Percentiles rank a stretch among this genome's conserved stretches.
Conservation (phyloP, 2,329 filamentous ascomycete species). For the Sordariomycetes sp. region DNA sequence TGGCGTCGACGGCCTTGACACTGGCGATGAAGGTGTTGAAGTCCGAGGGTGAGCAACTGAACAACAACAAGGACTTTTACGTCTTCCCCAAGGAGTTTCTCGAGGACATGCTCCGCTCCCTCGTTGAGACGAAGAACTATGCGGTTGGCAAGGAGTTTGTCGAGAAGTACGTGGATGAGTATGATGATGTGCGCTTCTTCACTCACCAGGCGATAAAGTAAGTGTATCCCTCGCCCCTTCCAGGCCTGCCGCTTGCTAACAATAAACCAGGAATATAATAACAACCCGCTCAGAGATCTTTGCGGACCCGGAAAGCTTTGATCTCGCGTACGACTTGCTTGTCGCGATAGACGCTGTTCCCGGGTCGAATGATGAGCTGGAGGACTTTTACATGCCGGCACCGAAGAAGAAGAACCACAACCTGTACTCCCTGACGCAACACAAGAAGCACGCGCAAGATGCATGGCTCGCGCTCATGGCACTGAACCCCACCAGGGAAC, state of each 20-base stretch:
- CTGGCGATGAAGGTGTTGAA: constrained; percentile 78
- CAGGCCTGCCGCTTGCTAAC: constrained; percentile 14
- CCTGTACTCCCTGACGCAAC: constrained; percentile 53
- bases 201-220: constrained; percentile 68
- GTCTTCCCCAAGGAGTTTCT: constrained; percentile 62
- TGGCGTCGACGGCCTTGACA: constrained; percentile 63
- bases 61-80: constrained; percentile 47
- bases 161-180: constrained; percentile 67
- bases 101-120: constrained; percentile 46
- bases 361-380: constrained; percentile 51
- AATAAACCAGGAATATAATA: constrained; percentile 1
- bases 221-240: constrained; percentile 18
- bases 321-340: constrained; percentile 51
- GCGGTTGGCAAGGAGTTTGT: constrained; percentile 62
- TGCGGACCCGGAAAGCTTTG: constrained; percentile 29
- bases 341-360: constrained; percentile 62
- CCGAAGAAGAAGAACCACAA: constrained; percentile 59
- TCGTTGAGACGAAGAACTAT: constrained; percentile 49
- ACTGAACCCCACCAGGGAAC: constrained; percentile 54
- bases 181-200: constrained; percentile 77
- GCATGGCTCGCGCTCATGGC: constrained; percentile 76
- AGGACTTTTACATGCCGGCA: constrained; percentile 55
- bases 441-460: constrained; percentile 73
- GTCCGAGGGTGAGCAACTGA: constrained; percentile 57
- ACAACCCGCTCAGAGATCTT: neutral